Conservation (phyloP, 768 basidiomycete species). For the Rhizopogon rudus region DNA sequence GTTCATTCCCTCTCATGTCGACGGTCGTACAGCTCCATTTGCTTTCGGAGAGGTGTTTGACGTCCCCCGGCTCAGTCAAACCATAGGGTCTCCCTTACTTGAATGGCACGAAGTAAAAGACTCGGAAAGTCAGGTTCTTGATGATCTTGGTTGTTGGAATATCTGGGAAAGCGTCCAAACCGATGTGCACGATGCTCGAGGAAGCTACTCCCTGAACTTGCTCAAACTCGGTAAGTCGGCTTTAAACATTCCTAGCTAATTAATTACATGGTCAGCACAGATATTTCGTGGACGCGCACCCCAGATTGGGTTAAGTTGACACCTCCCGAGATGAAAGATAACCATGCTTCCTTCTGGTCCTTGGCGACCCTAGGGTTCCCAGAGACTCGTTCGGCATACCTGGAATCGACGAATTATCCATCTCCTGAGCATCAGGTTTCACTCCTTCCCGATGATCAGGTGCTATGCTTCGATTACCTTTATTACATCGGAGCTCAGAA, state of each 20-base stretch:
- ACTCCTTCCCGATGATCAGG: slow-evolving; percentile 17
- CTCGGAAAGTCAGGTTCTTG: slow-evolving; percentile 27
- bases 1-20: slow-evolving; percentile 57
- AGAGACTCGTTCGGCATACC: slow-evolving; percentile 8
- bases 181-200: slow-evolving; percentile 10
- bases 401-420: slow-evolving; percentile 4
- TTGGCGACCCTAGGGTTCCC: slow-evolving; percentile 20
- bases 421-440: slow-evolving; percentile 15
- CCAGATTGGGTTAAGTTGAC: slow-evolving; percentile 19
- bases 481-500: slow-evolving; percentile 33
- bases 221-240: slow-evolving; percentile 7
- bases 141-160: slow-evolving; percentile 22
- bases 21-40: slow-evolving; percentile 41
- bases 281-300: slow-evolving; percentile 21
- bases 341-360: slow-evolving; percentile 20
- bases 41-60: slow-evolving; percentile 61
- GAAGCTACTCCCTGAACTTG: not conserved
- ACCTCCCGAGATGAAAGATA: slow-evolving; percentile 11
- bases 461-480: slow-evolving; percentile 22
- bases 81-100: slow-evolving; percentile 42
- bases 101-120: slow-evolving; percentile 66
- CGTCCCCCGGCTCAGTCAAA: slow-evolving; percentile 42
- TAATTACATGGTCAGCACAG: slow-evolving; percentile 33
- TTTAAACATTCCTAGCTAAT: slow-evolving; percentile 15
- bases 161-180: slow-evolving; percentile 16